These are phyloP conservation scores for Neofusicoccum umdonicola DNA, from an alignment of 2,329 filamentous ascomycete species.

Conservation along the genomic window DNA sequence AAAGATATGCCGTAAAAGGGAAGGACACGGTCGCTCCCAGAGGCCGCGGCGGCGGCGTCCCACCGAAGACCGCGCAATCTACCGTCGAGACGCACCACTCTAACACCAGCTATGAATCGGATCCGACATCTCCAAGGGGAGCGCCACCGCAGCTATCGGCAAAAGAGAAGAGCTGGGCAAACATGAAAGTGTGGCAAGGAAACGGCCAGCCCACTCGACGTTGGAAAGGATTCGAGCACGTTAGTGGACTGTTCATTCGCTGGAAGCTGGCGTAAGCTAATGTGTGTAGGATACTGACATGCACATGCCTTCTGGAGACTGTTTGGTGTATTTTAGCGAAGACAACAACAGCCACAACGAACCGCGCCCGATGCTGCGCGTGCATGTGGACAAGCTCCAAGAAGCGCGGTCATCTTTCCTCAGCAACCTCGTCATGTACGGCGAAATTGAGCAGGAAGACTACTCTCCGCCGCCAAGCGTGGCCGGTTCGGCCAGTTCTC, in stretches of 20 bases:
- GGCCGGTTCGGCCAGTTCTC: slow-evolving; percentile 2
- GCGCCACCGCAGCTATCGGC: not conserved
- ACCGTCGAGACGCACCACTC: not conserved
- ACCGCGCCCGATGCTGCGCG: slow-evolving; percentile 35
- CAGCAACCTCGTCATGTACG: slow-evolving; percentile 34
- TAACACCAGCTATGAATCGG: slow-evolving; percentile 1
- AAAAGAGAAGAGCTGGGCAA: slow-evolving; percentile 32
- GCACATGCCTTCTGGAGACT: slow-evolving; percentile 33
- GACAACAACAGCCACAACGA: slow-evolving; percentile 33
- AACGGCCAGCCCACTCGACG: slow-evolving; percentile 29
- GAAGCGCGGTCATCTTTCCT: slow-evolving; percentile 38
- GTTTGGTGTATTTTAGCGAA: slow-evolving; percentile 36
- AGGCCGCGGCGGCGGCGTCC: slow-evolving; percentile 39
- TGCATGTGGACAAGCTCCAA: slow-evolving; percentile 34
- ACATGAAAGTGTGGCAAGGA: slow-evolving; percentile 38
- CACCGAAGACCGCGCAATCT: slow-evolving; percentile 23
- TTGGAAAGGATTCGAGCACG: slow-evolving; percentile 38
- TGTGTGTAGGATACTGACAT: slow-evolving; percentile 37
- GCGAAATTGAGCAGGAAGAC: slow-evolving; percentile 34
- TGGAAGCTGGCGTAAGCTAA: slow-evolving; percentile 7
- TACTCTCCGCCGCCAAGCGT: slow-evolving; percentile 15
- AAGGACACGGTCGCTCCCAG: slow-evolving; percentile 39
- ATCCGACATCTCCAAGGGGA: not conserved
- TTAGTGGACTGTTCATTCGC: slow-evolving; percentile 20
- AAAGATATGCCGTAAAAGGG: slow-evolving; percentile 34